phyloP scores from a whole-genome alignment of 805 yeast species.

The Lachancea thermotolerans region DNA sequence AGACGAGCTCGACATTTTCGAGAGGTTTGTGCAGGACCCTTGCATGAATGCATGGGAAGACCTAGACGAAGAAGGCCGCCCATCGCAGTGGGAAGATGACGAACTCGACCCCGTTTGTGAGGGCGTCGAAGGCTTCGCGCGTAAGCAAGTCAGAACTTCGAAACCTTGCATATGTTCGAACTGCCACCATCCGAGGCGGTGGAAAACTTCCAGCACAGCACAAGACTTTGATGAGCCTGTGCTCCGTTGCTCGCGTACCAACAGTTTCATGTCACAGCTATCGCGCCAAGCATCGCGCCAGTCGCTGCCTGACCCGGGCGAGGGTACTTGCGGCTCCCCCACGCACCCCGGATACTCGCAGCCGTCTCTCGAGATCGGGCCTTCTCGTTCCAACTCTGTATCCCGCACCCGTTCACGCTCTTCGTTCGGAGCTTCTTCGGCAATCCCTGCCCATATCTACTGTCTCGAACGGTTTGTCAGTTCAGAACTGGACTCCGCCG shows the following conservation, averaged over 20 bases:
- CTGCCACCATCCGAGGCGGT: conserved; percentile 6
- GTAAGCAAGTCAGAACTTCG: background rate
- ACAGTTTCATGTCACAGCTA: conserved; percentile 7
- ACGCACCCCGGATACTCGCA: background rate
- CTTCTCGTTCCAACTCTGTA: background rate
- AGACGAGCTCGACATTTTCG: conserved; percentile 19
- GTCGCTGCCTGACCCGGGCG: conserved; percentile 6
- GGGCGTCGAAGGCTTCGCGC: conserved; percentile 3
- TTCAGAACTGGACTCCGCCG: conserved; percentile 20
- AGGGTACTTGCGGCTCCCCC: conserved; percentile 4
- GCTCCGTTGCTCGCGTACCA: conserved; percentile 11
- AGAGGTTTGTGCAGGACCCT: conserved; percentile 25
- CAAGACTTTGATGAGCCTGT: conserved; percentile 5
- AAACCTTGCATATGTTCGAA: conserved; percentile 3
- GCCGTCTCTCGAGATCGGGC: background rate
- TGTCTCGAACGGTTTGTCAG: conserved; percentile 27
- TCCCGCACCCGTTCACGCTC: conserved; percentile 12
- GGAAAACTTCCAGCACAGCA: conserved; percentile 3
- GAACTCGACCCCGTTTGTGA: conserved; percentile 13
- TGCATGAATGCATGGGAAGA: conserved; percentile 23
- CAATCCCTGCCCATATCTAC: conserved; percentile 25
- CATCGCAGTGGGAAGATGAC: conserved; percentile 13
- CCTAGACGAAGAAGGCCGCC: conserved; percentile 15
- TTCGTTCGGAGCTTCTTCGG: conserved; percentile 12
- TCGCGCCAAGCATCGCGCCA: conserved; percentile 11